A percentile compares a stretch with the other conserved stretches of the same genome.
Conservation (phyloP, 1,139 yeast species). For the Debaryomyces subglobosus region DNA sequence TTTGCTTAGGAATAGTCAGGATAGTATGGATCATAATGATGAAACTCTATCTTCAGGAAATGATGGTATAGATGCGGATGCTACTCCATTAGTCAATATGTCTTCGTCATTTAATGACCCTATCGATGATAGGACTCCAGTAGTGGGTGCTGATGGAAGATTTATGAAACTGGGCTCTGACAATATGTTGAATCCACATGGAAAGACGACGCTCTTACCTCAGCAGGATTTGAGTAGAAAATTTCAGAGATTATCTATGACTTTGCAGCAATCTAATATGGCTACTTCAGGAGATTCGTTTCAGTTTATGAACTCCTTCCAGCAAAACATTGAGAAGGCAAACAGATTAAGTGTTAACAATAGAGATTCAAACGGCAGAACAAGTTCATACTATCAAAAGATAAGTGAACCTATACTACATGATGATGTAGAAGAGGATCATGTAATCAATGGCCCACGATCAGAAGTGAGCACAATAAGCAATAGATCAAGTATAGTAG, state of each 20-base stretch:
- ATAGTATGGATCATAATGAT: conserved; percentile 13
- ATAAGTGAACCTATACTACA: conserved; percentile 21
- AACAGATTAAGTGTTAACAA: conserved; percentile 10
- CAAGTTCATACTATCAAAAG: conserved; percentile 40
- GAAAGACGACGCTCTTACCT: conserved; percentile 26
- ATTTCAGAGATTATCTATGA: conserved; percentile 44
- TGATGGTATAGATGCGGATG: conserved; percentile 9
- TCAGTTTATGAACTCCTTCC: conserved; percentile 45
- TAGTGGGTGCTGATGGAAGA: conserved; percentile 7
- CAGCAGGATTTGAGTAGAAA: conserved; percentile 40
- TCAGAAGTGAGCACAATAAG: conserved; percentile 31
- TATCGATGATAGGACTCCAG: conserved; percentile 13
- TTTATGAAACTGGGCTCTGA: conserved; percentile 6
- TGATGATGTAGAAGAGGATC: conserved; percentile 15
- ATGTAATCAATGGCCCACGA: conserved; percentile 5
- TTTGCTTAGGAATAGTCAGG: conserved; percentile 24
- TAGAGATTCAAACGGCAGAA: conserved; percentile 5
- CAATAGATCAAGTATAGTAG: conserved; percentile 28
- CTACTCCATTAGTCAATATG: conserved; percentile 9
- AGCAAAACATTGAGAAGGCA: conserved; percentile 35
- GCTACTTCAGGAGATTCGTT: conserved; percentile 44
- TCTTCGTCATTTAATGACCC: conserved; percentile 6
- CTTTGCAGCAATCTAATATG: conserved; percentile 35
- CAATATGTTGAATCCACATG: conserved; percentile 5
- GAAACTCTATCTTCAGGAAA: conserved; percentile 5